Base-by-base conservation (phyloP, 306 rosid species). In the Cucumis cinereus region DNA sequence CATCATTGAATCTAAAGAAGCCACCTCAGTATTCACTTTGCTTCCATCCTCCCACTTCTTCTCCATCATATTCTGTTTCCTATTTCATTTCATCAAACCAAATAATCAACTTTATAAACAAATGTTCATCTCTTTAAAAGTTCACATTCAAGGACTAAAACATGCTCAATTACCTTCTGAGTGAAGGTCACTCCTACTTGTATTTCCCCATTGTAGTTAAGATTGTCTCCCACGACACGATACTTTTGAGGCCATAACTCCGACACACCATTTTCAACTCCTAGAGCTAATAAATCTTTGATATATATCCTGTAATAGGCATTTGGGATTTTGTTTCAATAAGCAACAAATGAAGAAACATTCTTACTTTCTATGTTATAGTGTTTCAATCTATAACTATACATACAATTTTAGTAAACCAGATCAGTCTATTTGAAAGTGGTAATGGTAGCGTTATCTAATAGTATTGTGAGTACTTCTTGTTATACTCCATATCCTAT, bases 11-110 rank as follows among this genome's bases (percentile, higher is more conserved):
- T 35, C 24, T 17, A n/a, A 67, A 67, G 76, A 73, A 73, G 64
- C 49, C 63, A 73, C 50, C 58, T 26, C 57, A 73, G 67, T 71
- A 14, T 24, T 45, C 47, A 66, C 97, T 90, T 47, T 87, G 78
- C 87, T 77, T 88, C 97, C 97, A 90, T 80, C 93, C 96, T 76
- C 97, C 97, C 75, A 77, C 8, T 5, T 85, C 82, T 17, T 63
- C 74, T 8, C 64, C 90, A 19, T 5, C 73, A 38, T 56, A 57
- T 52, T 76, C 82, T 38, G 80, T 85, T 56, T 49, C 90, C 97
- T 92, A 64, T 57, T 75, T 83, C 54, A 59, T 84, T 79, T 76
- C 36, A 69, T 45, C 47, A 67, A 69, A 54, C 75, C 57, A 43
- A 13, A 47, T 24, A 13, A 43, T 8, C 55, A 68, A 22, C 36